Percentiles rank a stretch among this genome's conserved stretches.
Evolutionary conservation across 2,329 filamentous ascomycete genomes (phyloP).

Genomic region (Colletotrichum sp.): DNA sequence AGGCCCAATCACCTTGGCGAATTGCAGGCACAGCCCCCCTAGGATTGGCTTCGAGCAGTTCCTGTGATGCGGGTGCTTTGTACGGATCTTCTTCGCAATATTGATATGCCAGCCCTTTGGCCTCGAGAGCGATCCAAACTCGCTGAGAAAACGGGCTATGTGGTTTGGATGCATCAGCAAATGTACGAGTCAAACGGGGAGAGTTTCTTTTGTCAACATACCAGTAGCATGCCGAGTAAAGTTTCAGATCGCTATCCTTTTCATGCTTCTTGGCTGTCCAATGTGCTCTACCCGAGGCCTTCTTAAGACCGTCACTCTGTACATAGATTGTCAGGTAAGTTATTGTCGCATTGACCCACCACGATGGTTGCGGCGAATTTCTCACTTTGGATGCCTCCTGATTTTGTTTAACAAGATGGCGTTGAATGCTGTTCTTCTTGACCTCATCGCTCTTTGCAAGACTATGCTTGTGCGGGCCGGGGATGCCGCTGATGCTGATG

Average conservation of each 20-base stretch:
- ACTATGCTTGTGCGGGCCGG: constrained; percentile 76
- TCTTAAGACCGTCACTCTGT: constrained; percentile 46
- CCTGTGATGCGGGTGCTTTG: constrained; percentile 62
- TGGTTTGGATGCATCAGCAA: constrained; percentile 53
- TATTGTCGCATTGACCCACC: neutral
- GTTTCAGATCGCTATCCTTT: constrained; percentile 73
- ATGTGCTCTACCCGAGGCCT: constrained; percentile 73
- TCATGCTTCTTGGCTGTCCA: constrained; percentile 73
- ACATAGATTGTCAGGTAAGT: neutral
- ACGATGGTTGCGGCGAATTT: constrained; percentile 40
- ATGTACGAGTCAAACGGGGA: neutral
- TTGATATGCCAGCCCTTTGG: constrained; percentile 79
- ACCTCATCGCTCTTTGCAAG: constrained; percentile 78
- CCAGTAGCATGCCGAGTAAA: constrained; percentile 88
- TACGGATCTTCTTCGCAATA: constrained; percentile 88
- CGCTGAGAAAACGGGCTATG: constrained; percentile 81
- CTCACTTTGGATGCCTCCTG: constrained; percentile 74
- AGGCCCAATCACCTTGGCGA: constrained; percentile 80
- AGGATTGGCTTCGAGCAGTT: constrained; percentile 76
- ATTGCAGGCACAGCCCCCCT: constrained; percentile 78
- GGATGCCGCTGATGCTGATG: constrained; percentile 69
- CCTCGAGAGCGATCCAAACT: constrained; percentile 87
- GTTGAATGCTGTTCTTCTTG: constrained; percentile 80
- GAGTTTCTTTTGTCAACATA: constrained; percentile 42
- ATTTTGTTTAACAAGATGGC: constrained; percentile 67